Evolutionary conservation across 441 rosid genomes (phyloP).

Genomic region (Populus hybrid): DNA sequence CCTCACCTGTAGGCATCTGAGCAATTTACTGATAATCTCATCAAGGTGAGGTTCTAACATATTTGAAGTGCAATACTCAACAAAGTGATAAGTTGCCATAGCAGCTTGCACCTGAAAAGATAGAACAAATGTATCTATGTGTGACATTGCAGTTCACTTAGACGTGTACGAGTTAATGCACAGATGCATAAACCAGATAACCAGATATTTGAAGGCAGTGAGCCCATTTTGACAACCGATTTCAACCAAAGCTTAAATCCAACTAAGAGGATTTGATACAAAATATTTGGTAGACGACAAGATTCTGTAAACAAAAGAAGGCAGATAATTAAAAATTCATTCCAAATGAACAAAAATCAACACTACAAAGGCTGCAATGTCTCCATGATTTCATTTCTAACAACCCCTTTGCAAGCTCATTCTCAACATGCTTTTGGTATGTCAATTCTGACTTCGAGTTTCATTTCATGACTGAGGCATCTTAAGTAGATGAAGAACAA

Average conservation of each 20-base stretch:
- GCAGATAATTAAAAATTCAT: no score
- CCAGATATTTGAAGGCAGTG: no score
- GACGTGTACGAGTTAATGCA: no score
- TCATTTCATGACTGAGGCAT: neutral
- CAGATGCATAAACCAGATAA: no score
- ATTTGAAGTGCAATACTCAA: conserved; percentile 48
- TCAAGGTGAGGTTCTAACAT: conserved; percentile 44
- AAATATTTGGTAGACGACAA: no score
- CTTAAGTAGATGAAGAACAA: neutral
- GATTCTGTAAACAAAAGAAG: no score
- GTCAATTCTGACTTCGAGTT: neutral
- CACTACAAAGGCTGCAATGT: neutral
- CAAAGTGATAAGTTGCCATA: conserved; percentile 45
- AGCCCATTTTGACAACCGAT: no score
- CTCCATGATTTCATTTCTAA: no score
- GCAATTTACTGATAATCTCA: conserved; percentile 51
- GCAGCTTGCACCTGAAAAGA: conserved; percentile 50
- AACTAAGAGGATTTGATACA: no score
- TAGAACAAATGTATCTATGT: neutral
- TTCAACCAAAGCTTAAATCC: no score
- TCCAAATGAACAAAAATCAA: no score
- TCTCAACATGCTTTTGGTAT: neutral
- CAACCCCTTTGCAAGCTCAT: neutral
- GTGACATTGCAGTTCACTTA: no score
- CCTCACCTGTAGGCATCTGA: conserved; percentile 47